Evolutionary conservation across 2,329 filamentous ascomycete genomes (phyloP), one percentile per base, ranked within the genome.

Genomic region (Penicillium sclerotiorum): DNA sequence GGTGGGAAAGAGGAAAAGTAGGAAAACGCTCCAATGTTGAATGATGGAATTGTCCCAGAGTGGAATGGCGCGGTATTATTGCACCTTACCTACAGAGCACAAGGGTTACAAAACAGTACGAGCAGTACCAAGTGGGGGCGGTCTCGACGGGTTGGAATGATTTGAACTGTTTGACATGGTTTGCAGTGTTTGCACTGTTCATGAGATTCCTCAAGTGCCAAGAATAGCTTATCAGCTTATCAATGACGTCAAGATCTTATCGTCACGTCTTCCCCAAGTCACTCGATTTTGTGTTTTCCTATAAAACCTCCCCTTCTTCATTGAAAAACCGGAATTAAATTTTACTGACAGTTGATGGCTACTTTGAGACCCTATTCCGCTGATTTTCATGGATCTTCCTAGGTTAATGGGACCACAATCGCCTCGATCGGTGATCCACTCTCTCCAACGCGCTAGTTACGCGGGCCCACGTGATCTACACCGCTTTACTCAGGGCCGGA

Each of bases 391-490:
- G 6, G 6, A 18, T 32, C 22, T 13, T 30, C 23, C 7, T n/a
- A 21, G 17, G n/a, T 36, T 28, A 15, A 22, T 47, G 35, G 35
- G 27, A 15, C 35, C 25, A 15, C 46, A 61, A 58, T 62, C 38
- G 56, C 59, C 51, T 17, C 11, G 25, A 30, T 22, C 42, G 23
- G 25, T 8, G 36, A 25, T 27, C 35, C 50, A 48, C 47, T 39
- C 49, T 50, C 38, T 51, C 40, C 15, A 41, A 62, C 59, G 59
- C 59, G 59, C 52, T 53, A 51, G 43, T 47, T 17, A 60, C 59
- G 50, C 59, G 58, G 50, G n/a, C 47, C 51, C 59, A 62, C 59
- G 59, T 62, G 59, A 62, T 40, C 49, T 44, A 58, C 52, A 61
- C 59, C 58, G 57, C 54, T 52, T 40, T 28, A 21, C 13, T 15